Percentiles rank a stretch among this genome's conserved stretches.
Conservation (phyloP, 768 basidiomycete genomes). For the Tulasnella sp. region DNA sequence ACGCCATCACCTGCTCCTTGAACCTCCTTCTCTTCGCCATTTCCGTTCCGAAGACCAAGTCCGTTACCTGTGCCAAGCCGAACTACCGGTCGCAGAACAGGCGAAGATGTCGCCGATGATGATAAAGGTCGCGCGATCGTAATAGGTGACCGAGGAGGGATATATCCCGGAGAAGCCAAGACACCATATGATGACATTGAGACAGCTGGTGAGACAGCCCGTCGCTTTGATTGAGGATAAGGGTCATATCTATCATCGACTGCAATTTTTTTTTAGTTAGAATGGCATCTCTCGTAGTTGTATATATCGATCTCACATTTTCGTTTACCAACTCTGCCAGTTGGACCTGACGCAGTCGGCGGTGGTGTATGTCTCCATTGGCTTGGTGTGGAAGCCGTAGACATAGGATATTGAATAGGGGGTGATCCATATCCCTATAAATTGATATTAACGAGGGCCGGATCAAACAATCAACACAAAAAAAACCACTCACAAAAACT, state of each 20-base stretch:
- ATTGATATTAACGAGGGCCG: background rate
- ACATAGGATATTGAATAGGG: constrained; percentile 4
- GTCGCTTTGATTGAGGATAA: constrained; percentile 15
- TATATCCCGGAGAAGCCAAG: constrained; percentile 6
- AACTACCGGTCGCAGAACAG: constrained; percentile 12
- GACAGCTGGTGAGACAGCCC: constrained; percentile 17
- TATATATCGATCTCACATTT: constrained; percentile 17
- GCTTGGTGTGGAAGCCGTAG: constrained; percentile 8
- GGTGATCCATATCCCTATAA: background rate
- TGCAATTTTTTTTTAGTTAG: background rate
- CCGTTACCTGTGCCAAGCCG: constrained; percentile 1
- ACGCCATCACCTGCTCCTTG: constrained; percentile 13
- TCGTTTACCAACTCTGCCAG: constrained; percentile 15
- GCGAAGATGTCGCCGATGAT: constrained; percentile 14
- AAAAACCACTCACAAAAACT: background rate
- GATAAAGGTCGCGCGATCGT: constrained; percentile 6
- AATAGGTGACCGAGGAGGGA: constrained; percentile 12
- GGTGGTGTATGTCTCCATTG: constrained; percentile 17
- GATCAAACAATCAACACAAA: too few relatives aligned
- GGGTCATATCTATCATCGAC: constrained; percentile 17
- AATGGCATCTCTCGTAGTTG: too few relatives aligned
- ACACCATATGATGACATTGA: constrained; percentile 9
- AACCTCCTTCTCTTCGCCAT: constrained; percentile 14
- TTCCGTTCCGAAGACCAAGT: background rate
- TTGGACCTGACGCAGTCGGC: constrained; percentile 4